Percentiles rank a stretch among this genome's conserved stretches.
phyloP scores from a whole-genome alignment of 2,329 filamentous ascomycete species.

The Arachnopeziza araneosa region DNA sequence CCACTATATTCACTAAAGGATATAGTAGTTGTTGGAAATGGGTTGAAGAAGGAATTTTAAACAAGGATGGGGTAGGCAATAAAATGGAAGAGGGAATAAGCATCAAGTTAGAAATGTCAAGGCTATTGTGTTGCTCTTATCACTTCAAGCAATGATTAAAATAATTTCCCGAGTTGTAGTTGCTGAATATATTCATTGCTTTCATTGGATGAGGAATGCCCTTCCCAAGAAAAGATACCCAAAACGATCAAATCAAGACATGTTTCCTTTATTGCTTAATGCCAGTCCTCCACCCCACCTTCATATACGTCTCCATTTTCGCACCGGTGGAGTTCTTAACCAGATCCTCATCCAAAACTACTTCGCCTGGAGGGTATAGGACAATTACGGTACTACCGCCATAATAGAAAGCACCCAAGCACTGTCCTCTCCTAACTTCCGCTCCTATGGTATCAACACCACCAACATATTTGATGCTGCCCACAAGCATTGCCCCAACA shows the following conservation, averaged over 20 bases:
- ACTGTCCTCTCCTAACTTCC: constrained; percentile 13
- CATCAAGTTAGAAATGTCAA: too few relatives aligned
- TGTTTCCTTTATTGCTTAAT: constrained; percentile 5
- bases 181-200: not conserved
- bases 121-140: too few relatives aligned
- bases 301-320: constrained; percentile 14
- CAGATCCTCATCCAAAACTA: constrained; percentile 13
- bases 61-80: too few relatives aligned
- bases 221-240: not conserved
- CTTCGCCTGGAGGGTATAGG: constrained; percentile 15
- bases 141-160: too few relatives aligned
- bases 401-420: constrained; percentile 15
- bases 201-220: not conserved
- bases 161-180: too few relatives aligned
- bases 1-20: too few relatives aligned
- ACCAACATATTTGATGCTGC: constrained; percentile 14
- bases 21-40: too few relatives aligned
- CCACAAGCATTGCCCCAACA: constrained; percentile 16
- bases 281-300: constrained; percentile 16
- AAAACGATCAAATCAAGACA: not conserved
- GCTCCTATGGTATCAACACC: constrained; percentile 12
- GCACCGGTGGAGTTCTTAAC: constrained; percentile 10
- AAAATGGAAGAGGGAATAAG: too few relatives aligned
- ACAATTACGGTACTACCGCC: constrained; percentile 17
- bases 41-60: too few relatives aligned